Evolutionary conservation across 148 eudicot species (phyloP), one percentile per base, ranked within the genome.

Genomic region (Amaranthus hypochondriacus): DNA sequence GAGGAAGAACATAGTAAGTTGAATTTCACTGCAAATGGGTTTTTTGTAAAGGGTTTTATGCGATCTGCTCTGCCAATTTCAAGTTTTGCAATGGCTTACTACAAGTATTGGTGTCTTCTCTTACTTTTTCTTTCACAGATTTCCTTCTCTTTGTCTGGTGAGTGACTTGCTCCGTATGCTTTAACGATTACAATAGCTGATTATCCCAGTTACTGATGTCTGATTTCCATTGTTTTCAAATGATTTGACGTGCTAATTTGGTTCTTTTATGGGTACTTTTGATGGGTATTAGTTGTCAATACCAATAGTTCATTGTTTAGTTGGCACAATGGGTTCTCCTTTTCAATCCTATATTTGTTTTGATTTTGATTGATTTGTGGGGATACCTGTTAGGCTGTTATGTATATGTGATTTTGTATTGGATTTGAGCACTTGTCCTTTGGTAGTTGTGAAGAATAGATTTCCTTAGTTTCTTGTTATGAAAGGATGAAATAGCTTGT

Each of bases 91-190:
- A 85, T 88, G 96, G 86, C 77, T 56, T 47, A 79, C 53, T 73
- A 56, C 58, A 81, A 62, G 73, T 58, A 66, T 42, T 70, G 73
- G 9, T 75, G 9, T 53, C 44, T 80, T 56, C 79, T 90, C 69
- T 67, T 80, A 55, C 86, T 80, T 72, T 80, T 84, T 72, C 28
- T 81, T 78, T 70, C 80, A 6, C 80, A 62, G 9, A 53, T 90
- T 56, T 61, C 47, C 74, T 59, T 73, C 71, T 82, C 84, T 70
- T 78, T 82, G 63, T 75, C 91, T 5, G 91, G 92, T 88, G 28
- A 72, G 85, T 80, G 10, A 9, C 8, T 66, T 75, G 10, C 21
- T 51, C 7, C 50, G 43, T 71, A 42, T 10, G 13, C 10, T 51
- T 68, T 14, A 53, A 49, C 53, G n/a, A 7, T 7, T 65, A 14